Percentiles rank a stretch among this genome's conserved stretches.
Evolutionary conservation across 257 asterid species (phyloP).

Genomic region (Scutellaria galericulata): DNA sequence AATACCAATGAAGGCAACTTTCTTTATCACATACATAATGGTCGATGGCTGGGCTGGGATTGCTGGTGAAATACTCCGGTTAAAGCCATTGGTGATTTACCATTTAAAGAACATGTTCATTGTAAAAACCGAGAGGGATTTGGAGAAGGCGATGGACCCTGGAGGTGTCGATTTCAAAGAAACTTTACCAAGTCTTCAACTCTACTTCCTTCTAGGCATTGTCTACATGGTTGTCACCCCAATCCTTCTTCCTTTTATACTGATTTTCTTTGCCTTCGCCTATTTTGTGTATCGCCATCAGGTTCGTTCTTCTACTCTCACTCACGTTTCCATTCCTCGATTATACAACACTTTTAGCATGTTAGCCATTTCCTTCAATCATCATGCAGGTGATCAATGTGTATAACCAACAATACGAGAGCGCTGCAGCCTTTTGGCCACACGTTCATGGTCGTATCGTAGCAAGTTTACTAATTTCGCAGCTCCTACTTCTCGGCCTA

Average conservation of each 20-base stretch:
- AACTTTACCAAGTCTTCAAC: constrained; percentile 83
- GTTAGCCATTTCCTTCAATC: neutral
- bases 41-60: constrained; percentile 98
- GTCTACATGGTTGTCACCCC: constrained; percentile 95
- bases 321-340: neutral
- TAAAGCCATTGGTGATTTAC: constrained; percentile 74
- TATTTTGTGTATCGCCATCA: constrained; percentile 95
- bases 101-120: constrained; percentile 86
- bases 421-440: constrained; percentile 99
- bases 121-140: constrained; percentile 90
- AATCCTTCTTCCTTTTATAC: constrained; percentile 88
- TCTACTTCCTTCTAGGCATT: constrained; percentile 85
- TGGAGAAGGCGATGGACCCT: constrained; percentile 85
- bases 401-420: constrained; percentile 85
- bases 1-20: constrained; percentile 98
- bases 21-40: constrained; percentile 93
- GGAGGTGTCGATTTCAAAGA: constrained; percentile 82
- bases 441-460: constrained; percentile 88
- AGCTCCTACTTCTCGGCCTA: constrained; percentile 81
- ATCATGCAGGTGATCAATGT: constrained; percentile 80
- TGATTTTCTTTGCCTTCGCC: constrained; percentile 91
- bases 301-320: constrained; percentile 47
- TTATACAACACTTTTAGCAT: neutral
- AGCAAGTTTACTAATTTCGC: constrained; percentile 88
- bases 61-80: constrained; percentile 85